These are phyloP conservation scores for Colletotrichum tanaceti DNA, from an alignment of 2,329 filamentous ascomycete species.

Conservation along the genomic window DNA sequence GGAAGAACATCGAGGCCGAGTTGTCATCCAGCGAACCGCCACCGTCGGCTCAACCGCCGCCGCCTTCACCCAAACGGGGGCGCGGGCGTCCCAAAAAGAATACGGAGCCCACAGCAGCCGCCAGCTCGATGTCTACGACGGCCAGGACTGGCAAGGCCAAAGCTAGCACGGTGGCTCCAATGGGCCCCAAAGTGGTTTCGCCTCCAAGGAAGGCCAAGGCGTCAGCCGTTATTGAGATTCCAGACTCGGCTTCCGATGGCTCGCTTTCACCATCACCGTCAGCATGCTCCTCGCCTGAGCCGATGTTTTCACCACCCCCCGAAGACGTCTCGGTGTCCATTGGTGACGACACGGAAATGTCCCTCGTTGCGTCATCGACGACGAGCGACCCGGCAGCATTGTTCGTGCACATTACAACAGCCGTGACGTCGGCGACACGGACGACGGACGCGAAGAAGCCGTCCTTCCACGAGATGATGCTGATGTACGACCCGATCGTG, in stretches of 20 bases:
- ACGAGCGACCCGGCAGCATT: slow-evolving; percentile 55
- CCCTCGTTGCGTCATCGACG: slow-evolving; percentile 52
- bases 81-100: slow-evolving; percentile 28
- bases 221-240: slow-evolving; percentile 57
- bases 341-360: slow-evolving; percentile 59
- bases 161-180: slow-evolving; percentile 30
- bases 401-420: slow-evolving; percentile 66
- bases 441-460: slow-evolving; percentile 62
- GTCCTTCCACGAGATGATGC: slow-evolving; percentile 91
- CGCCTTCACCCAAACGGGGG: slow-evolving; percentile 31
- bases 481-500: slow-evolving; percentile 91
- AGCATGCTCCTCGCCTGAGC: slow-evolving; percentile 51
- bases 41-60: slow-evolving; percentile 49
- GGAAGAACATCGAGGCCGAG: slow-evolving; percentile 48
- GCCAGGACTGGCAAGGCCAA: slow-evolving; percentile 20
- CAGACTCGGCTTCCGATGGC: slow-evolving; percentile 62
- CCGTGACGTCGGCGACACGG: slow-evolving; percentile 63
- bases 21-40: slow-evolving; percentile 47
- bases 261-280: slow-evolving; percentile 46
- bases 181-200: slow-evolving; percentile 42
- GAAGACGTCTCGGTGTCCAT: slow-evolving; percentile 58
- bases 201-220: slow-evolving; percentile 43
- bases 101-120: slow-evolving; percentile 2
- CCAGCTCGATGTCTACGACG: not conserved
- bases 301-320: slow-evolving; percentile 56